phyloP scores from a whole-genome alignment of 495 filamentous ascomycete genomes.

The Collariella sp. region DNA sequence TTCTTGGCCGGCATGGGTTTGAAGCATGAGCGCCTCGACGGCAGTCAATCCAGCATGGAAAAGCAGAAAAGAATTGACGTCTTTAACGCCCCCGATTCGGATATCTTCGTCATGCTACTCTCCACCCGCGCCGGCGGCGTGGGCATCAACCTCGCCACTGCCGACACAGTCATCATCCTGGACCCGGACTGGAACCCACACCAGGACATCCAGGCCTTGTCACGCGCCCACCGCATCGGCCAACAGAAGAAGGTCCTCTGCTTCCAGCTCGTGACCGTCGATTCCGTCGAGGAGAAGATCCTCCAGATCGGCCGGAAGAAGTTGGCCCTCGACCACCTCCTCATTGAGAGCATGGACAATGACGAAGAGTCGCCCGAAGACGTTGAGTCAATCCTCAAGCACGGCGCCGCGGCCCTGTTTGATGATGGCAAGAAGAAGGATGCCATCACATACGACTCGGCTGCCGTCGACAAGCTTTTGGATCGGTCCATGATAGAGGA shows the following conservation, averaged over 20 bases:
- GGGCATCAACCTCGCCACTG: conserved; percentile 94
- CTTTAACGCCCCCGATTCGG: conserved; percentile 79
- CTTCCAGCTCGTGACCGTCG: conserved; percentile 85
- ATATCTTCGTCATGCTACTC: conserved; percentile 79
- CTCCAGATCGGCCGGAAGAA: conserved; percentile 94
- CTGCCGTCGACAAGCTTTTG: conserved; percentile 76
- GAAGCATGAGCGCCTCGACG: conserved; percentile 72
- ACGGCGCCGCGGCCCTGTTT: conserved; percentile 82
- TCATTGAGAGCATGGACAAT: conserved; percentile 77
- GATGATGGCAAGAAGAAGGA: conserved; percentile 59
- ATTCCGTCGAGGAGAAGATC: conserved; percentile 89
- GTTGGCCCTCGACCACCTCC: conserved; percentile 82
- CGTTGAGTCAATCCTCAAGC: conserved; percentile 78
- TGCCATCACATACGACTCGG: conserved; percentile 64
- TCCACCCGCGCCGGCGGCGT: conserved; percentile 93
- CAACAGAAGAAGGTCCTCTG: conserved; percentile 93
- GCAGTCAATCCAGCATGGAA: conserved; percentile 64
- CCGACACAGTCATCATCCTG: conserved; percentile 96
- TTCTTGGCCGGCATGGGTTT: conserved; percentile 68
- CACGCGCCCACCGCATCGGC: conserved; percentile 89
- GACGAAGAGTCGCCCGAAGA: conserved; percentile 68
- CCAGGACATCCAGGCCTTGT: conserved; percentile 92
- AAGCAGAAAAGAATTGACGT: conserved; percentile 92
- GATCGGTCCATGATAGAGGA: conserved; percentile 78
- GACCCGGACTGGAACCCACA: conserved; percentile 98